Percentiles rank a stretch among this genome's conserved stretches.
These are phyloP conservation scores for Hippophae rhamnoides DNA, from an alignment of 306 rosid genomes.

Conservation along the genomic window DNA sequence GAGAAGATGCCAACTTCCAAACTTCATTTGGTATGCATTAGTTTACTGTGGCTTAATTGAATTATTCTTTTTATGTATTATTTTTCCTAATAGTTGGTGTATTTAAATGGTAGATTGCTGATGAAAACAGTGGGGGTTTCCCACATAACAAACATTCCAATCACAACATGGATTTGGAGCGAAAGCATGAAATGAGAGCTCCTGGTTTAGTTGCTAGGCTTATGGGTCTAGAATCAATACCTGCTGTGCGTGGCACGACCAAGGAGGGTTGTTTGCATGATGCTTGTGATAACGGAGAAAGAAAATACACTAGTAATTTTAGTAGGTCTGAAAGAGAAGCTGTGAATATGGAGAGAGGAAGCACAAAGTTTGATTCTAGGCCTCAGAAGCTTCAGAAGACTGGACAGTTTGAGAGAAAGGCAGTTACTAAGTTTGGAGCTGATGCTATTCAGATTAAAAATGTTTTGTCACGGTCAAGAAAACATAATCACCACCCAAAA, in stretches of 20 bases:
- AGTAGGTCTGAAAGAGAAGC: slow-evolving; percentile 32
- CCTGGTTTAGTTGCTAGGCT: slow-evolving; percentile 81
- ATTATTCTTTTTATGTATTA: slow-evolving; percentile 1
- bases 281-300: slow-evolving; percentile 24
- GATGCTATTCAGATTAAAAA: slow-evolving; percentile 68
- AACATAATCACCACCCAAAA: slow-evolving; percentile 43
- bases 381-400: slow-evolving; percentile 88
- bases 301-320: slow-evolving; percentile 11
- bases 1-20: slow-evolving; percentile 69
- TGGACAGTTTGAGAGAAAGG: slow-evolving; percentile 36
- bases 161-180: slow-evolving; percentile 32
- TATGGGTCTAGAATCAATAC: slow-evolving; percentile 87
- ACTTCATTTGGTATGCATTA: slow-evolving; percentile 53
- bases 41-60: not conserved
- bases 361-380: slow-evolving; percentile 51
- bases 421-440: slow-evolving; percentile 59
- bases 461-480: slow-evolving; percentile 58
- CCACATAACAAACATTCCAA: slow-evolving; percentile 46
- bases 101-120: slow-evolving; percentile 56
- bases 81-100: slow-evolving; percentile 9
- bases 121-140: slow-evolving; percentile 78
- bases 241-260: slow-evolving; percentile 40
- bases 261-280: slow-evolving; percentile 40
- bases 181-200: slow-evolving; percentile 47
- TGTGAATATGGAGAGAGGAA: slow-evolving; percentile 37